A percentile compares a stretch with the other conserved stretches of the same genome.
Conservation (phyloP, 768 basidiomycete species). For the Phylloporus arenicola region DNA sequence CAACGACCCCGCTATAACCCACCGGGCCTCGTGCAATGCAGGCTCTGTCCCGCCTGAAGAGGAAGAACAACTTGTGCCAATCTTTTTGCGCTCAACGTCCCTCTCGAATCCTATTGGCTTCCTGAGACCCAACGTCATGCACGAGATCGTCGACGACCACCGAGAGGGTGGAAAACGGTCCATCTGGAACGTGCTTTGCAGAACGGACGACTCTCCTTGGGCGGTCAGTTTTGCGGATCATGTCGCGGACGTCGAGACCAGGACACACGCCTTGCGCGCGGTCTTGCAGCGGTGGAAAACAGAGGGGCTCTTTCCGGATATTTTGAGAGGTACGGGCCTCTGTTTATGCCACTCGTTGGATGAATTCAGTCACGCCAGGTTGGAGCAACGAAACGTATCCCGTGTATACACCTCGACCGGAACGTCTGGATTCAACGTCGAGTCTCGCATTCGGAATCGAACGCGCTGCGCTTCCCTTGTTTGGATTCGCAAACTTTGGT, state of each 20-base stretch:
- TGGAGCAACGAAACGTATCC: constrained; percentile 25
- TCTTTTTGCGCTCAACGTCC: constrained; percentile 13
- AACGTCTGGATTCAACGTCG: not conserved
- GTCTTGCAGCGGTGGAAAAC: constrained; percentile 16
- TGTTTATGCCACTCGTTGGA: not conserved
- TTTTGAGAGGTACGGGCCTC: constrained; percentile 15
- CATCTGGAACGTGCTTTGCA: constrained; percentile 17
- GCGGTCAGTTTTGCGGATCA: constrained; percentile 18
- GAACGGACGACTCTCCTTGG: constrained; percentile 13
- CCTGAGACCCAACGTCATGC: constrained; percentile 10
- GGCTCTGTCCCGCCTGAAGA: constrained; percentile 3
- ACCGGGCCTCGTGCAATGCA: constrained; percentile 19
- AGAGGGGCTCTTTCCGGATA: constrained; percentile 14
- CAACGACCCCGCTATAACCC: constrained; percentile 4
- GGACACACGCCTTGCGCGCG: constrained; percentile 11
- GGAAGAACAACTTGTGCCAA: constrained; percentile 19
- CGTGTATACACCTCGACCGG: constrained; percentile 17
- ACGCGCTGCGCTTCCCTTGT: constrained; percentile 41
- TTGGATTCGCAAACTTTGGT: constrained; percentile 41
- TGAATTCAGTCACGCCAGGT: constrained; percentile 7
- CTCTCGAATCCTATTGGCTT: constrained; percentile 17
- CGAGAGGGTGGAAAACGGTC: constrained; percentile 3
- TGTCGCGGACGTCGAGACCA: constrained; percentile 9
- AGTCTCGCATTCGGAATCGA: constrained; percentile 36
- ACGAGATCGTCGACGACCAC: constrained; percentile 11